Evolutionary conservation across 768 basidiomycete genomes (phyloP).

Genomic region (Tulasnella sp.): DNA sequence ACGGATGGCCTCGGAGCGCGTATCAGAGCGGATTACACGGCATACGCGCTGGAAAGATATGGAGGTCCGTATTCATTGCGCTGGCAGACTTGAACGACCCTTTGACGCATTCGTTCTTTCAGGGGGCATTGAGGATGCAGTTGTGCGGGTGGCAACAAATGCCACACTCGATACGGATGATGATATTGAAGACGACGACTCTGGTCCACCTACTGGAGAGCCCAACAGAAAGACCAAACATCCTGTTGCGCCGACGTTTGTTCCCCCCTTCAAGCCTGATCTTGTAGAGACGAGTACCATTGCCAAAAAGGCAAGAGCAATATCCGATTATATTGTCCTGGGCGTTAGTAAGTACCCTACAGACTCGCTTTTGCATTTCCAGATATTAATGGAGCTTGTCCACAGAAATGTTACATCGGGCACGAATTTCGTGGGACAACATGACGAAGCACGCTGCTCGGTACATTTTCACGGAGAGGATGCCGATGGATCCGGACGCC

Average conservation of each 20-base stretch:
- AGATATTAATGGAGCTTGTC: neutral
- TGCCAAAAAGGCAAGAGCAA: neutral
- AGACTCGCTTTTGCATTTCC: neutral
- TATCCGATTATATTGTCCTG: neutral
- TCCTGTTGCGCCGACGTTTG: neutral
- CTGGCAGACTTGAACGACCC: neutral
- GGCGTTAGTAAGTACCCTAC: neutral
- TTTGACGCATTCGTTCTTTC: neutral
- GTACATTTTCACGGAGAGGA: neutral
- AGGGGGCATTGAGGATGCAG: neutral
- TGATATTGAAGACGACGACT: neutral
- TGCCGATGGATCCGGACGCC: neutral
- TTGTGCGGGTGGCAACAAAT: neutral
- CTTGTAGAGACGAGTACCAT: neutral
- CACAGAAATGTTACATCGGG: neutral
- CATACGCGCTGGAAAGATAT: neutral
- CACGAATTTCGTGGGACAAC: neutral
- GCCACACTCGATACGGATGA: neutral
- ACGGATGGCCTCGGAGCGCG: neutral
- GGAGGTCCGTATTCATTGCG: neutral
- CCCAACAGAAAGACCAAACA: neutral
- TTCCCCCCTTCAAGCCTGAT: neutral
- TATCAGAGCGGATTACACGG: neutral
- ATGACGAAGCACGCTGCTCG: neutral
- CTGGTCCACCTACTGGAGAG: neutral